Conservation (phyloP, 2,329 filamentous ascomycete species). For the Colletotrichum trifolii region DNA sequence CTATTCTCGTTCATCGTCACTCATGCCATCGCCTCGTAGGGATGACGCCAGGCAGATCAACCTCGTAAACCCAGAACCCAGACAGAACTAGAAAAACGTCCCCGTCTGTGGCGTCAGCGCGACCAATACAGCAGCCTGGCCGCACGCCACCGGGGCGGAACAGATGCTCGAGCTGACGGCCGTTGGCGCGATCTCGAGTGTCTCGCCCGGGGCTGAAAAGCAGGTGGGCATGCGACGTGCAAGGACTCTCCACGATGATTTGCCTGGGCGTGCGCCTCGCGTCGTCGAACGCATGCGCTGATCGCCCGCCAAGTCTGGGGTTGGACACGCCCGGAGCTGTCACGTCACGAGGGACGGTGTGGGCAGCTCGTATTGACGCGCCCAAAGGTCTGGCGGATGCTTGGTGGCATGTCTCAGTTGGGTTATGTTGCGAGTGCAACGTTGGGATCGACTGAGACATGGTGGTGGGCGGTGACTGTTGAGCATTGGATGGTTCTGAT, state of each 20-base stretch:
- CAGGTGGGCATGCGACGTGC: no score
- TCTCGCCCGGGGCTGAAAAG: neutral
- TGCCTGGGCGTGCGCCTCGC: neutral
- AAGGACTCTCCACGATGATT: neutral
- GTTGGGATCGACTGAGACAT: neutral
- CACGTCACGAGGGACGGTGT: neutral
- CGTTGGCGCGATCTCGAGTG: conserved; percentile 1
- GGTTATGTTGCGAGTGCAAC: neutral
- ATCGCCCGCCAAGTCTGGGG: conserved; percentile 1
- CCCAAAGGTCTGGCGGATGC: neutral
- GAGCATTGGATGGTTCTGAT: neutral
- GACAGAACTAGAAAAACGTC: neutral
- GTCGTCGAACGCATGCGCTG: neutral
- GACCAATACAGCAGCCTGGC: conserved; percentile 6
- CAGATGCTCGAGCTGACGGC: conserved; percentile 8
- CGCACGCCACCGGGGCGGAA: conserved; percentile 15
- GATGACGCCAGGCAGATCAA: neutral
- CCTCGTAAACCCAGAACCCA: neutral
- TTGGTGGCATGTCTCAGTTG: conserved; percentile 14
- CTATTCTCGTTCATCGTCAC: neutral
- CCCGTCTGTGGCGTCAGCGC: neutral
- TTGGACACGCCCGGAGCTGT: neutral
- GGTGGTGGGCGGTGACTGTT: neutral
- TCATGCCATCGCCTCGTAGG: neutral
- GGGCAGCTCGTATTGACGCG: conserved; percentile 10